Base-by-base conservation (phyloP, 768 basidiomycete species). In the Pleurotus citrinopileatus region DNA sequence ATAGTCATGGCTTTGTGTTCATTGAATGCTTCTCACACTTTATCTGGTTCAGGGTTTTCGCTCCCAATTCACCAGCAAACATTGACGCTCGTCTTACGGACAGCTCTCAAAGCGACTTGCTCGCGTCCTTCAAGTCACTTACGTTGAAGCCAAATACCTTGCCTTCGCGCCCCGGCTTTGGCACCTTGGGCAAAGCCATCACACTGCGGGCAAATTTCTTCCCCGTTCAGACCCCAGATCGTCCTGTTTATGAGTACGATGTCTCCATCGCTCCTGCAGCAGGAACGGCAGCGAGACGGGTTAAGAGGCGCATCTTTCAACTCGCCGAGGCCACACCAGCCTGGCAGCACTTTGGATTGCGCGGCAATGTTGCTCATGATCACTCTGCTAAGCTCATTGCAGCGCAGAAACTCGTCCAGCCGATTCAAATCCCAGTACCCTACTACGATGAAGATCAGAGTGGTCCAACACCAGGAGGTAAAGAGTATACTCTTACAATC, bases 151-250 rank as follows among this genome's bases (percentile, higher is more conserved):
- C 61, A 5, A 66, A 69, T 36, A 73, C 79, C 12, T 65, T 91
- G 37, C 85, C 86, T 13, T 58, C 82, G 8, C 77, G 85, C 19
- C 82, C 83, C 5, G 81, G 74, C 13, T 86, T 77, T 58, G 85
- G 86, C 0, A 80, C 71, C 0, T 58, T 57, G 1, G 85, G 86
- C 8, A 72, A 56, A 32, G 36, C 65, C 8, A 73, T 83, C 60
- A 77, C 71, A 40, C 64, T 89, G 13, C 76, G 88, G 5, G 75
- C 86, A 42, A 90, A 89, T 60, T 87, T 83, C 70, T 88, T 88
- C 66, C 75, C 84, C 0, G 72, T 89, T 23, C 73, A 71, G 43
- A 65, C 82, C 8, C 75, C 76, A 1, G 76, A 78, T 34, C 73
- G 70, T 0, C 67, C 75, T 2, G 60, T 84, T 7, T 82, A 74